Conservation (phyloP, 2,329 filamentous ascomycete genomes). For the Alternaria burnsii region DNA sequence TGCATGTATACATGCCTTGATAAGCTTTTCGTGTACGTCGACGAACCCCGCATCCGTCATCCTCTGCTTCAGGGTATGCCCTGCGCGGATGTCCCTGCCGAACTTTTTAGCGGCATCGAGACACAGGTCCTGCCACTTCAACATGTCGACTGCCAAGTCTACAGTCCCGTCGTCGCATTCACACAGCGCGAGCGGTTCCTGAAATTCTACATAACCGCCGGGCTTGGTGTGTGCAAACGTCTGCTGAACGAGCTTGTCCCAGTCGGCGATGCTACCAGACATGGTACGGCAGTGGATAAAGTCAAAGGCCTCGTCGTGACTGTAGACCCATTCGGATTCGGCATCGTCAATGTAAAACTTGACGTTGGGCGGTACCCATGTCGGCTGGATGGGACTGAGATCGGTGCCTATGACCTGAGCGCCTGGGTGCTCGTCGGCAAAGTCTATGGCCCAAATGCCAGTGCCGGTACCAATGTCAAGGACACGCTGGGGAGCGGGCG, state of each 20-base stretch:
- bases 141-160: slow-evolving; percentile 31
- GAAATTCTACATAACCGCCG: slow-evolving; percentile 49
- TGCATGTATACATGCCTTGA: slow-evolving; percentile 36
- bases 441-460: slow-evolving; percentile 53
- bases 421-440: slow-evolving; percentile 48
- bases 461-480: slow-evolving; percentile 54
- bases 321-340: slow-evolving; percentile 51
- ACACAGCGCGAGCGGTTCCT: slow-evolving; percentile 46
- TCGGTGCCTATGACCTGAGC: slow-evolving; percentile 50
- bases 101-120: slow-evolving; percentile 40
- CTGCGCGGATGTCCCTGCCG: slow-evolving; percentile 38
- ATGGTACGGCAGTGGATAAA: slow-evolving; percentile 47
- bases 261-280: slow-evolving; percentile 43
- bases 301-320: slow-evolving; percentile 45
- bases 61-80: slow-evolving; percentile 32
- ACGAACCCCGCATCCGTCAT: slow-evolving; percentile 46
- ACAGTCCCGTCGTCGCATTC: slow-evolving; percentile 45
- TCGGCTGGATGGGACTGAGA: slow-evolving; percentile 50
- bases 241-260: slow-evolving; percentile 40
- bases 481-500: slow-evolving; percentile 30
- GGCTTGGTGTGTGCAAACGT: slow-evolving; percentile 39
- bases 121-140: slow-evolving; percentile 41
- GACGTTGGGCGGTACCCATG: slow-evolving; percentile 51
- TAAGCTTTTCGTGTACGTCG: slow-evolving; percentile 44
- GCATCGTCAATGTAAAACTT: slow-evolving; percentile 55